These are phyloP conservation scores for Fusarium oxysporum DNA, from an alignment of 2,329 filamentous ascomycete species.

Conservation along the genomic window DNA sequence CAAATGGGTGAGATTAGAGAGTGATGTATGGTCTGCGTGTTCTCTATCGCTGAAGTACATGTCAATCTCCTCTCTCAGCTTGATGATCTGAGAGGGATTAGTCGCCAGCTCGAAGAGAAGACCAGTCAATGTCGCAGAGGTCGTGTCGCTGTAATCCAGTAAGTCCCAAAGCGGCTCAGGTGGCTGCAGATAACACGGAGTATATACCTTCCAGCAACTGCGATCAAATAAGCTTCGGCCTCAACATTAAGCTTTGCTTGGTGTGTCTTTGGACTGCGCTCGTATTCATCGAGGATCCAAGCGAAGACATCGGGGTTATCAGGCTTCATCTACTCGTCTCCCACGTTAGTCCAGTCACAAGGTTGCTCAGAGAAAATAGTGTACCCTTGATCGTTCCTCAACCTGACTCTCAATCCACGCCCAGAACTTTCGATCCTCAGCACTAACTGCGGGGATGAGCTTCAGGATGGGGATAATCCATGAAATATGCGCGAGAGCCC, in stretches of 20 bases:
- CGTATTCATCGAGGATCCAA: constrained; percentile 47
- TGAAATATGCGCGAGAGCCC: constrained; percentile 37
- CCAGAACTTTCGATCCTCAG: constrained; percentile 16
- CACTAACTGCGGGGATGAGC: constrained; percentile 7
- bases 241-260: constrained; percentile 44
- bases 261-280: constrained; percentile 22
- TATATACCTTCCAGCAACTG: constrained; percentile 49
- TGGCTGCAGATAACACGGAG: rapidly evolving
- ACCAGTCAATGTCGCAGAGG: constrained; percentile 49
- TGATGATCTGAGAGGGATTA: constrained; percentile 40
- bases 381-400: constrained; percentile 11
- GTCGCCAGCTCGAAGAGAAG: constrained; percentile 51
- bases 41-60: constrained; percentile 15
- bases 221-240: constrained; percentile 47
- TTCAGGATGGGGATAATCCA: constrained; percentile 31
- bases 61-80: constrained; percentile 53
- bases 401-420: constrained; percentile 23
- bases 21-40: constrained; percentile 25
- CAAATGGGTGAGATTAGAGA: constrained; percentile 46
- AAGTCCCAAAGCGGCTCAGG: background rate
- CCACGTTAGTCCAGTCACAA: background rate
- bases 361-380: no score
- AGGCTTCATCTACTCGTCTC: constrained; percentile 14
- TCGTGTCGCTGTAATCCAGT: constrained; percentile 49
- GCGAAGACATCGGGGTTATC: constrained; percentile 48